Conservation (phyloP, 495 filamentous ascomycete species). For the Penicilliopsis zonata region DNA sequence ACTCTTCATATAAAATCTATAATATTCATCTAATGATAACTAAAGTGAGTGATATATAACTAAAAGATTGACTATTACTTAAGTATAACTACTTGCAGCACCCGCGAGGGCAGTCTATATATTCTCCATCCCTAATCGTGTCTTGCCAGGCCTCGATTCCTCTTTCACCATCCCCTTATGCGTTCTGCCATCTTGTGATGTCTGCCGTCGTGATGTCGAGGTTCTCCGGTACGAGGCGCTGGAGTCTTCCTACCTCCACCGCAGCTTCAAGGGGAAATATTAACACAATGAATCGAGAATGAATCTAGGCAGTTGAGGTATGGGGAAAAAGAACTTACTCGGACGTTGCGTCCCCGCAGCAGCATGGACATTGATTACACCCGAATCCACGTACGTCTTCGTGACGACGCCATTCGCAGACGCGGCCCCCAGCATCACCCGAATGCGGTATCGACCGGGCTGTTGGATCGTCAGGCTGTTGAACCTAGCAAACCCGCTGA, state of each 20-base stretch:
- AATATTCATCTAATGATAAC: no score
- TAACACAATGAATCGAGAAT: constrained; percentile 3
- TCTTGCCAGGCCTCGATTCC: no score
- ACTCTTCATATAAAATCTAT: no score
- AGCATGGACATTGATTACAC: constrained; percentile 19
- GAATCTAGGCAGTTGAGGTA: constrained; percentile 1
- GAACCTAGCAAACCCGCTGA: constrained; percentile 26
- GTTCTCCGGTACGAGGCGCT: constrained; percentile 22
- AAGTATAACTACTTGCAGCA: no score
- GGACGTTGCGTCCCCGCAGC: constrained; percentile 18
- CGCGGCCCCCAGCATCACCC: constrained; percentile 23
- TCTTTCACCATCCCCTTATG: no score
- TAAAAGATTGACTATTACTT: no score
- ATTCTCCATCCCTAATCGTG: no score
- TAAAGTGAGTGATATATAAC: no score
- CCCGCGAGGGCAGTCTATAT: no score
- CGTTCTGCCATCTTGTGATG: constrained; percentile 21
- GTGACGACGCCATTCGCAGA: constrained; percentile 20
- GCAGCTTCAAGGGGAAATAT: constrained; percentile 12
- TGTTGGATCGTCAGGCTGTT: constrained; percentile 16
- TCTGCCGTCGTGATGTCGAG: constrained; percentile 24
- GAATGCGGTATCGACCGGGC: constrained; percentile 23
- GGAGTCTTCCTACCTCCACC: constrained; percentile 15
- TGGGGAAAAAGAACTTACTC: constrained; percentile 16
- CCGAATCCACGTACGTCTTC: constrained; percentile 22